Conservation (phyloP, 2,329 filamentous ascomycete genomes). For the Penicillium sp. region DNA sequence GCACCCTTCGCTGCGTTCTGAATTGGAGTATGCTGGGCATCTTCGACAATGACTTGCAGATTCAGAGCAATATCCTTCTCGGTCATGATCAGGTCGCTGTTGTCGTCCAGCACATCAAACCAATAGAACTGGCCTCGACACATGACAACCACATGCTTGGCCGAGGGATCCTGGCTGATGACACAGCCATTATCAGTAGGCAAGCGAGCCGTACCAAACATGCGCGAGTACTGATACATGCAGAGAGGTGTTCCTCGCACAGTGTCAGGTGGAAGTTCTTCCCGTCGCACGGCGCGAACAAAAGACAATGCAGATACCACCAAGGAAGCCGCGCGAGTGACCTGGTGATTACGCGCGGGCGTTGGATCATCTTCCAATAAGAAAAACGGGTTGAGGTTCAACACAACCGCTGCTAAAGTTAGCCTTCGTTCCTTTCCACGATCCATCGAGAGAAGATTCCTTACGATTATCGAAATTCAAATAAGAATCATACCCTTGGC, state of each 20-base stretch:
- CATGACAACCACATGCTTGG: slow-evolving; percentile 87
- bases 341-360: slow-evolving; percentile 90
- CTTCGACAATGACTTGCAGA: slow-evolving; percentile 83
- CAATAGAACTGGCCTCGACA: slow-evolving; percentile 97
- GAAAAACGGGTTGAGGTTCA: slow-evolving; percentile 98
- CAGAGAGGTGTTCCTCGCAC: slow-evolving; percentile 77
- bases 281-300: slow-evolving; percentile 82
- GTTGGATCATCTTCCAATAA: slow-evolving; percentile 95
- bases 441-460: slow-evolving; percentile 11
- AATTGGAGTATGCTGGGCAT: slow-evolving; percentile 82
- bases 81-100: slow-evolving; percentile 92
- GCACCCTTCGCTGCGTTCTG: slow-evolving; percentile 94
- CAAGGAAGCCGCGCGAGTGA: slow-evolving; percentile 86
- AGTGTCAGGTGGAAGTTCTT: slow-evolving; percentile 85
- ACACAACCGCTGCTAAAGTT: slow-evolving; percentile 61
- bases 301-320: slow-evolving; percentile 87
- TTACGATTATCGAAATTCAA: slow-evolving; percentile 87
- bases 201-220: slow-evolving; percentile 91
- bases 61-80: slow-evolving; percentile 91
- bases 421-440: slow-evolving; percentile 6
- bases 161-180: slow-evolving; percentile 88
- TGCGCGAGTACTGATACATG: slow-evolving; percentile 96
- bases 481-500: slow-evolving; percentile 94
- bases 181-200: slow-evolving; percentile 92
- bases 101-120: slow-evolving; percentile 95